phyloP scores from a whole-genome alignment of 2,329 filamentous ascomycete genomes.

The Tolypocladium tropicale region DNA sequence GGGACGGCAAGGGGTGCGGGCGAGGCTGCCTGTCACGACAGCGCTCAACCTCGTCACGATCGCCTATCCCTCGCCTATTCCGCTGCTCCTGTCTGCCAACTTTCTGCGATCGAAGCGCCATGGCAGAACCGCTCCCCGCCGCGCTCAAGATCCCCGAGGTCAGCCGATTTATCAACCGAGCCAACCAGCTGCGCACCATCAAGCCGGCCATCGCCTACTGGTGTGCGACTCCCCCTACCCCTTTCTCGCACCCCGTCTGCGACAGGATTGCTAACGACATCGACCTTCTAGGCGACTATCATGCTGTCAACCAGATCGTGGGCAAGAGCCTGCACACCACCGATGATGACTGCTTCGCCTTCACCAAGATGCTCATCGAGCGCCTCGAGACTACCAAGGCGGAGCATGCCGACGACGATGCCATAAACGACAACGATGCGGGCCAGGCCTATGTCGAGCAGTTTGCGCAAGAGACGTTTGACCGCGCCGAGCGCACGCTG shows the following conservation, averaged over 20 bases:
- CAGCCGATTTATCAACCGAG: constrained; percentile 72
- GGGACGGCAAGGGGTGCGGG: too few relatives aligned
- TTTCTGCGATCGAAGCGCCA: constrained; percentile 24
- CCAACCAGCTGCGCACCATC: constrained; percentile 69
- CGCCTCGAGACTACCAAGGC: constrained; percentile 58
- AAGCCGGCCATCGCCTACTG: constrained; percentile 91
- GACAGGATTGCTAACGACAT: not conserved
- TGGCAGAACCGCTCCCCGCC: constrained; percentile 47
- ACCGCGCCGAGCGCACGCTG: constrained; percentile 72
- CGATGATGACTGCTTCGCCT: constrained; percentile 69
- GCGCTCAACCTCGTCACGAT: not conserved
- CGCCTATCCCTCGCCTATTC: not conserved
- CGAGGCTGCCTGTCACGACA: too few relatives aligned
- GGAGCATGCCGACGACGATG: constrained; percentile 67
- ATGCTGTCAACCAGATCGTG: constrained; percentile 87
- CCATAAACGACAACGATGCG: constrained; percentile 73
- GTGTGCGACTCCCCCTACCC: constrained; percentile 51
- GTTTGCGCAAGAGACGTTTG: constrained; percentile 83
- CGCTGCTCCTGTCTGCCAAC: not conserved
- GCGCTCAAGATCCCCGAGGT: constrained; percentile 69
- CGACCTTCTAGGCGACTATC: constrained; percentile 61
- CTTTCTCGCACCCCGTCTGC: too few relatives aligned
- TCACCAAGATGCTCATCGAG: constrained; percentile 80
- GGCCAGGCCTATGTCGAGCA: constrained; percentile 91
- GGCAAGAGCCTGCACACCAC: constrained; percentile 65